A percentile compares a stretch with the other conserved stretches of the same genome.
phyloP scores from a whole-genome alignment of 2,329 filamentous ascomycete species.

The Aspergillus nomiae region DNA sequence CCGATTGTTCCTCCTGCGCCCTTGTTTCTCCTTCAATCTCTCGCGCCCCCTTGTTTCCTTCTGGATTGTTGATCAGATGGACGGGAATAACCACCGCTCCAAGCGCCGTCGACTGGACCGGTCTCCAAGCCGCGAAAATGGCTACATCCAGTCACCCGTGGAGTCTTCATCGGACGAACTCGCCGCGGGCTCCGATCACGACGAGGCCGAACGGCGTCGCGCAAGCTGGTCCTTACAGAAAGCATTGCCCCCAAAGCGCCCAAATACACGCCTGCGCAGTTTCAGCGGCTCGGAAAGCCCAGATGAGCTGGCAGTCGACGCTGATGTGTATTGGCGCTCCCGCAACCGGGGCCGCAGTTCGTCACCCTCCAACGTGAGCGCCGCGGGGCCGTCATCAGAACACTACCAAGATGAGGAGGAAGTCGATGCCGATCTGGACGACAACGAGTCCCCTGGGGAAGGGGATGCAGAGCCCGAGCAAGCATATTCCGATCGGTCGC shows the following conservation, averaged over 20 bases:
- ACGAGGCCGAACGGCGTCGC: slow-evolving; percentile 38
- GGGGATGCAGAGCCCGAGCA: slow-evolving; percentile 16
- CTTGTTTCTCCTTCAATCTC: slow-evolving; percentile 4
- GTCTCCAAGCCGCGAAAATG: slow-evolving; percentile 18
- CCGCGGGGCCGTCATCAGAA: slow-evolving; percentile 6
- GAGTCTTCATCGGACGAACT: slow-evolving; percentile 46
- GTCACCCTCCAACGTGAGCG: slow-evolving; percentile 22
- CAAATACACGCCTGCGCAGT: slow-evolving; percentile 28
- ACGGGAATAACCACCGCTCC: slow-evolving; percentile 24
- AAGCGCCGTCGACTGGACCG: slow-evolving; percentile 37
- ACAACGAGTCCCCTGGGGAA: slow-evolving; percentile 19
- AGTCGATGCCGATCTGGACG: slow-evolving; percentile 21
- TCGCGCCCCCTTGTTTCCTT: neutral
- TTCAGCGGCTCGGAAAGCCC: slow-evolving; percentile 43
- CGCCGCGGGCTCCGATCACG: slow-evolving; percentile 36
- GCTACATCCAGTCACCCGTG: slow-evolving; percentile 25
- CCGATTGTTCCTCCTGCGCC: slow-evolving; percentile 1
- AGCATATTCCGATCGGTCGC: slow-evolving; percentile 32
- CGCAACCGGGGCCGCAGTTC: slow-evolving; percentile 26
- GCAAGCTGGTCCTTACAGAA: slow-evolving; percentile 38
- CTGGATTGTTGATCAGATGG: slow-evolving; percentile 23
- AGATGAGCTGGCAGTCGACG: slow-evolving; percentile 48
- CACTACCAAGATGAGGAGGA: slow-evolving; percentile 11
- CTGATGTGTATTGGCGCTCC: slow-evolving; percentile 38
- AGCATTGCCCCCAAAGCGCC: slow-evolving; percentile 31